Conservation (phyloP, 2,329 filamentous ascomycete species). For the Penicillium sp. region DNA sequence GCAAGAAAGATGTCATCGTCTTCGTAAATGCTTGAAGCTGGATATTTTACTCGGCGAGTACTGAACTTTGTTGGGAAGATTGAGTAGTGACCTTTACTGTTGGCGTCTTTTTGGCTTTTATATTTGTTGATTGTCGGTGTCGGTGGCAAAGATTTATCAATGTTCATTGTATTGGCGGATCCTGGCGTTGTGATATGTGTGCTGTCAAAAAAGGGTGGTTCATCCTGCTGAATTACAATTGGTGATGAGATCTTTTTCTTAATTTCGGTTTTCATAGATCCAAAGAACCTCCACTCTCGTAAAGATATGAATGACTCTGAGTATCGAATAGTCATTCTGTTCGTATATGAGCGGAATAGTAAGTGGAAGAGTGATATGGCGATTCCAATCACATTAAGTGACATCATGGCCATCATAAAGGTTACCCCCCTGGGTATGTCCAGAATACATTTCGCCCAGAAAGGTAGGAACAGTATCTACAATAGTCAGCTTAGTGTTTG, state of each 20-base stretch:
- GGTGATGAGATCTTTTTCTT: conserved; percentile 7
- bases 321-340: conserved; percentile 3
- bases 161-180: conserved; percentile 2
- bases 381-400: conserved; percentile 23
- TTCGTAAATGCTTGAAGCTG: conserved; percentile 14
- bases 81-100: conserved; percentile 18
- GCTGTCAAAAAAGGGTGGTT: not conserved
- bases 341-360: conserved; percentile 17
- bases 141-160: conserved; percentile 14
- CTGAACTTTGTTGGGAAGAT: conserved; percentile 18
- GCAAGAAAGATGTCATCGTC: conserved; percentile 15
- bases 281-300: not conserved
- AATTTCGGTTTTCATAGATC: not conserved
- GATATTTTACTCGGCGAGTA: conserved; percentile 10
- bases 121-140: conserved; percentile 8
- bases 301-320: not conserved
- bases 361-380: conserved; percentile 21
- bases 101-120: not conserved
- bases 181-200: not conserved
- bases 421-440: conserved; percentile 6
- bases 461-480: conserved; percentile 21
- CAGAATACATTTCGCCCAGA: conserved; percentile 16
- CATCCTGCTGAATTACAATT: conserved; percentile 1
- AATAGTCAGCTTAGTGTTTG: not conserved
- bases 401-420: conserved; percentile 20